Conservation (phyloP, 768 basidiomycete species). For the Lepiota brunneoincarnata region DNA sequence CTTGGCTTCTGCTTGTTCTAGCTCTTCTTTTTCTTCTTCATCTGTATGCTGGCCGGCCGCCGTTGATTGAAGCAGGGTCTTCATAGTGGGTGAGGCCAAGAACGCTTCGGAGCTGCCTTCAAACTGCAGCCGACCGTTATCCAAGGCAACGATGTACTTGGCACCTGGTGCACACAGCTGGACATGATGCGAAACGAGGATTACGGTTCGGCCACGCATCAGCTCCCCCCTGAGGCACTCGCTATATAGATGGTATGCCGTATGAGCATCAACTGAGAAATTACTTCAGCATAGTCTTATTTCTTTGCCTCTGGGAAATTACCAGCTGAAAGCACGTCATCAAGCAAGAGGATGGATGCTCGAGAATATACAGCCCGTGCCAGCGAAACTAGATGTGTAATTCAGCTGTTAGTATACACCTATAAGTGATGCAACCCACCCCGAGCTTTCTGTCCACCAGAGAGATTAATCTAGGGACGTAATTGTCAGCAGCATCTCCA, state of each 20-base stretch:
- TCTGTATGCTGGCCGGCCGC: constrained; percentile 38
- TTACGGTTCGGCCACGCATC: constrained; percentile 76
- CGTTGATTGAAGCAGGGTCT: constrained; percentile 61
- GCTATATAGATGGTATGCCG: constrained; percentile 83
- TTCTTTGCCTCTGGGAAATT: constrained; percentile 10
- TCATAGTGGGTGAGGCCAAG: constrained; percentile 60
- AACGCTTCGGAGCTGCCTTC: constrained; percentile 67
- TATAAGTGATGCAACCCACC: constrained; percentile 39
- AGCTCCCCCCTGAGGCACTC: constrained; percentile 84
- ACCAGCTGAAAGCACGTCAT: constrained; percentile 73
- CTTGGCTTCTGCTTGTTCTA: constrained; percentile 40
- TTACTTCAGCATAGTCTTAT: not conserved
- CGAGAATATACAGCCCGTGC: constrained; percentile 88
- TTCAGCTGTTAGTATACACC: constrained; percentile 37
- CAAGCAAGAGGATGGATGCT: constrained; percentile 76
- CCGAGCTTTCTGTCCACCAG: constrained; percentile 67
- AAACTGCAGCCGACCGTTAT: constrained; percentile 78
- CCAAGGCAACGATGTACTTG: constrained; percentile 77
- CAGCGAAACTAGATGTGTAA: constrained; percentile 27
- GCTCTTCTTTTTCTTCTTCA: constrained; percentile 43
- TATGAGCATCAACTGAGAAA: constrained; percentile 80
- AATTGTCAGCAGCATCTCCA: not conserved
- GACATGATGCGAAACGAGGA: constrained; percentile 95
- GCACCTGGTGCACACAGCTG: constrained; percentile 83
- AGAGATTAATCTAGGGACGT: constrained; percentile 41